A percentile compares a stretch with the other conserved stretches of the same genome.
These are phyloP conservation scores for Trichophyton schoenleinii DNA, from an alignment of 2,329 filamentous ascomycete species.

Conservation along the genomic window DNA sequence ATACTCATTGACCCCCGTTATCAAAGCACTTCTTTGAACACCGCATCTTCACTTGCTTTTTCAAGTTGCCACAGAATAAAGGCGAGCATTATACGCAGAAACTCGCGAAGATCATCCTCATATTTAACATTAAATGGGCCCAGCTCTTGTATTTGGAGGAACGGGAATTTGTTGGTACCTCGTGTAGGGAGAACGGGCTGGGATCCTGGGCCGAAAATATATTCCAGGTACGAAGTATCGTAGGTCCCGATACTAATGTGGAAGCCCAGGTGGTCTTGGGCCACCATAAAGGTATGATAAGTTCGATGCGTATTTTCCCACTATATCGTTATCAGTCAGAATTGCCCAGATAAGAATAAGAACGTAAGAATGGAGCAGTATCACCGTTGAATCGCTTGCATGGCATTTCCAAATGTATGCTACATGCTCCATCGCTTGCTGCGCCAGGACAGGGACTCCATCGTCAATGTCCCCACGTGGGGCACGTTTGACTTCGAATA, in stretches of 20 bases:
- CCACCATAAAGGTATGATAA: slow-evolving; percentile 12
- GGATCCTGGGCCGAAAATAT: slow-evolving; percentile 9
- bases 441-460: slow-evolving; percentile 5
- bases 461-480: background rate
- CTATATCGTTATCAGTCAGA: background rate
- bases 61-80: slow-evolving; percentile 8
- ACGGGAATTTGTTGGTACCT: background rate
- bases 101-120: too few relatives aligned
- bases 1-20: background rate
- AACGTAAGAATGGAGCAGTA: too few relatives aligned
- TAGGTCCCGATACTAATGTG: slow-evolving; percentile 12
- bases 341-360: too few relatives aligned
- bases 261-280: slow-evolving; percentile 9
- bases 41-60: background rate
- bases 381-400: slow-evolving; percentile 6
- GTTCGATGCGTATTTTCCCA: slow-evolving; percentile 2
- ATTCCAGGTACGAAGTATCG: slow-evolving; percentile 10
- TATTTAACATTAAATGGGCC: slow-evolving; percentile 6
- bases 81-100: slow-evolving; percentile 8
- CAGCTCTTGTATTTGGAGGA: slow-evolving; percentile 12
- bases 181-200: slow-evolving; percentile 4
- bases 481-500: slow-evolving; percentile 12
- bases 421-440: slow-evolving; percentile 12
- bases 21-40: background rate
- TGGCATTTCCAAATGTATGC: slow-evolving; percentile 12